Conservation (phyloP, 371 early-diverging fungal genomes). For the Capillidium heterosporum region DNA sequence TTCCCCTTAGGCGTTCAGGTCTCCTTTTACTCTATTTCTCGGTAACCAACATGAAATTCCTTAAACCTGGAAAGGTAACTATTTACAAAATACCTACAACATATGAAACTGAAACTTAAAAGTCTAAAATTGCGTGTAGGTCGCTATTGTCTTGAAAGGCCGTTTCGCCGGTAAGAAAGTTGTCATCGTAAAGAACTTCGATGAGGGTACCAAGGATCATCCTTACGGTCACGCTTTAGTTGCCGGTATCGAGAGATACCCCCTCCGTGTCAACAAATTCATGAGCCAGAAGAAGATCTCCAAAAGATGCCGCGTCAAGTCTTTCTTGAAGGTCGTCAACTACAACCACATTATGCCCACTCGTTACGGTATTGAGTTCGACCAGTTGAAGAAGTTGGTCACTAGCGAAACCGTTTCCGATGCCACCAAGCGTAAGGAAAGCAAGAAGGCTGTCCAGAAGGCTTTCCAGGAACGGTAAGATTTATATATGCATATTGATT, state of each 20-base stretch:
- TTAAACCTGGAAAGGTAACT: constrained; percentile 13
- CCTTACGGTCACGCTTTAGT: constrained; percentile 94
- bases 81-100: neutral
- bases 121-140: constrained; percentile 25
- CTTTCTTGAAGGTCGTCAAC: constrained; percentile 96
- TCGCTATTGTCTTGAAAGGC: constrained; percentile 92
- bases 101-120: neutral
- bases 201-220: constrained; percentile 79
- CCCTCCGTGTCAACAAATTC: constrained; percentile 83
- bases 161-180: constrained; percentile 98
- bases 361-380: constrained; percentile 75
- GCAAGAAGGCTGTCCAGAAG: constrained; percentile 89
- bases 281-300: constrained; percentile 90
- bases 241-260: constrained; percentile 91
- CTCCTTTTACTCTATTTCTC: too few species aligned
- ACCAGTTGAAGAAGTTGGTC: constrained; percentile 71
- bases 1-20: too few species aligned
- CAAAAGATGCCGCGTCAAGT: constrained; percentile 91
- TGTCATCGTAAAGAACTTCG: constrained; percentile 90
- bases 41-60: constrained; percentile 10
- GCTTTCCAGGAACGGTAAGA: constrained; percentile 69
- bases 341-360: constrained; percentile 99
- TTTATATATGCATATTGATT: neutral
- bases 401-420: constrained; percentile 82
- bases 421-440: constrained; percentile 71